These are phyloP conservation scores for Kodamaea sagamina DNA, from an alignment of 805 yeast species.

Conservation along the genomic window DNA sequence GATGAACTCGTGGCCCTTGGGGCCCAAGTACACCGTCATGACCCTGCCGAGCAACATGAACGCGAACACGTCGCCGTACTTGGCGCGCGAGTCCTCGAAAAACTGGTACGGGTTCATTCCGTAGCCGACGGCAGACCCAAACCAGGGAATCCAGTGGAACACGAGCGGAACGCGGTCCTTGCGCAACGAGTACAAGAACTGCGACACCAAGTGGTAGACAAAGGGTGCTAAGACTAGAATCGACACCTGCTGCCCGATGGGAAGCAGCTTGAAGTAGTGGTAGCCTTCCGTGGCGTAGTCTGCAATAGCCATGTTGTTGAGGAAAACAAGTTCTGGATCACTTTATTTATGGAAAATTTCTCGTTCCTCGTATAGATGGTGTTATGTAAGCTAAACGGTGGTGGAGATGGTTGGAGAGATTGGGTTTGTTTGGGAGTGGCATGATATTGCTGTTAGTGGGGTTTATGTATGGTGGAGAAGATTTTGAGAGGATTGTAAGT, in stretches of 20 bases:
- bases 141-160: conserved; percentile 92
- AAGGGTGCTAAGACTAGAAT: conserved; percentile 55
- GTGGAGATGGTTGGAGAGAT: neutral
- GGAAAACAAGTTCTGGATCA: neutral
- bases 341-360: neutral
- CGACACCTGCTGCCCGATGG: conserved; percentile 29
- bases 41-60: conserved; percentile 85
- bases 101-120: conserved; percentile 95
- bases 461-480: no score
- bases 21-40: conserved; percentile 96
- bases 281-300: conserved; percentile 19
- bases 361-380: conserved; percentile 6
- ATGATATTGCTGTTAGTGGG: no score
- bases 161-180: conserved; percentile 87
- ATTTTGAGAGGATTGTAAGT: no score
- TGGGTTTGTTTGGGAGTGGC: no score
- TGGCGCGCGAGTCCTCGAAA: conserved; percentile 72
- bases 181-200: conserved; percentile 66
- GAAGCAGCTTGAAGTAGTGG: conserved; percentile 25
- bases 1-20: conserved; percentile 96
- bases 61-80: conserved; percentile 92
- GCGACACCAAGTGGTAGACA: conserved; percentile 65
- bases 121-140: conserved; percentile 85
- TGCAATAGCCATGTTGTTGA: conserved; percentile 27
- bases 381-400: conserved; percentile 4